Evolutionary conservation across 441 rosid genomes (phyloP), one percentile per base, ranked within the genome.

Genomic region (Croton laevigatus): DNA sequence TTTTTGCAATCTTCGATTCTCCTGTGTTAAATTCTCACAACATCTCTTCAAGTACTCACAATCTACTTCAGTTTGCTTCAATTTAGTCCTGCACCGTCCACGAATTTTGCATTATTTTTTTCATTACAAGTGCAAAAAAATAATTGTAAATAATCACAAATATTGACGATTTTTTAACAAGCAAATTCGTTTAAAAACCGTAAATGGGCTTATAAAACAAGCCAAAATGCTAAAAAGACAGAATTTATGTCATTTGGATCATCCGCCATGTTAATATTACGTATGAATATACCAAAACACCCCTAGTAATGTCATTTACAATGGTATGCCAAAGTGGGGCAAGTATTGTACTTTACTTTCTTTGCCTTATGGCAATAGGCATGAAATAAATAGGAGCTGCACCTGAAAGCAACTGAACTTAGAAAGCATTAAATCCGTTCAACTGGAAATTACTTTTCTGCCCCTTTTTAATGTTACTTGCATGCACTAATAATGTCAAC

Each of bases 31-130:
- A 82, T 81, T 89, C 76, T 91, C 97, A 42, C 97, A 94, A 66
- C 96, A 94, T 55, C 89, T 79, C 80, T 87, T 91, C 5, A 90
- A 68, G 74, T 83, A 89, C 79, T 93, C 97, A 67, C 98, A 91
- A 38, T 91, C 98, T 8, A 89, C 93, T 79, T 94, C 98, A 42
- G 98, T 91, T 81, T 91, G 98, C 84, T 94, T 94, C 83, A 89
- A 73, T 84, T 93, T 93, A 1, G 98, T 93, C 87, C 97, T 88
- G 82, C 57, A 70, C 14, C 73, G 38, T 7, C 8, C 8, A 40
- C 6, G 7, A 9, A 40, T 40, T 27, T 27, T 27, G 1, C 32
- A 27, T 27, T 27, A 27, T 1, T 2, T 27, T 27, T 27, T 27
- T 27, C 1, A 27, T 27, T 2, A 27, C 32, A 27, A 27, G n/a